Evolutionary conservation across 2,329 filamentous ascomycete genomes (phyloP).

Genomic region (Westerdykella sp.): DNA sequence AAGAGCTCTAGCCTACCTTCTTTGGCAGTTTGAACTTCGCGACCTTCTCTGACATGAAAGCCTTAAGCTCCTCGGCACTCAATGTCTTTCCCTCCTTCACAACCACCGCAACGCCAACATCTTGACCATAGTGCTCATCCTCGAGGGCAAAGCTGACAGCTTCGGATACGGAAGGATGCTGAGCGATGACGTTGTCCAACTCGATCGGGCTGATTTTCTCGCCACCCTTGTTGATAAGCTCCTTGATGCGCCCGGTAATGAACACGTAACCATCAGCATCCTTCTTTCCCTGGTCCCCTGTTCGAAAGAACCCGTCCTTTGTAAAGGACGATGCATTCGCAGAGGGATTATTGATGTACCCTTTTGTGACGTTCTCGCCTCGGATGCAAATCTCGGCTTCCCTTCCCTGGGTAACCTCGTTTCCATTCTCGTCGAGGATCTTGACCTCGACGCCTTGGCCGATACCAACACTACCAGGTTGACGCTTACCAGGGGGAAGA

Average conservation of each 20-base stretch:
- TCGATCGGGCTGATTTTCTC: constrained; percentile 89
- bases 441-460: constrained; percentile 77
- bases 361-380: constrained; percentile 76
- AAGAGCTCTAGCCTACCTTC: constrained; percentile 51
- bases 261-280: constrained; percentile 75
- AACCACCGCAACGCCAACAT: constrained; percentile 71
- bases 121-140: constrained; percentile 77
- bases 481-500: constrained; percentile 60
- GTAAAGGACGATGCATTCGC: constrained; percentile 73
- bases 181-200: constrained; percentile 73
- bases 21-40: constrained; percentile 84
- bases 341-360: constrained; percentile 74
- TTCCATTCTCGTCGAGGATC: constrained; percentile 66
- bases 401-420: constrained; percentile 60
- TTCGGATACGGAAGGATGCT: constrained; percentile 66
- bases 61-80: constrained; percentile 56
- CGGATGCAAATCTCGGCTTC: constrained; percentile 80
- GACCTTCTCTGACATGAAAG: constrained; percentile 62
- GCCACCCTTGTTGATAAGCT: constrained; percentile 84
- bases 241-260: constrained; percentile 89
- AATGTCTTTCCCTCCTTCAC: constrained; percentile 56
- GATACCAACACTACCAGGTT: constrained; percentile 75
- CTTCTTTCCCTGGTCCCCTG: constrained; percentile 76
- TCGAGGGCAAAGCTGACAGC: constrained; percentile 79
- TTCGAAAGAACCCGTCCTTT: constrained; percentile 74